Base-by-base conservation (phyloP, 2,329 filamentous ascomycete genomes). In the Delphinella strobiligena region DNA sequence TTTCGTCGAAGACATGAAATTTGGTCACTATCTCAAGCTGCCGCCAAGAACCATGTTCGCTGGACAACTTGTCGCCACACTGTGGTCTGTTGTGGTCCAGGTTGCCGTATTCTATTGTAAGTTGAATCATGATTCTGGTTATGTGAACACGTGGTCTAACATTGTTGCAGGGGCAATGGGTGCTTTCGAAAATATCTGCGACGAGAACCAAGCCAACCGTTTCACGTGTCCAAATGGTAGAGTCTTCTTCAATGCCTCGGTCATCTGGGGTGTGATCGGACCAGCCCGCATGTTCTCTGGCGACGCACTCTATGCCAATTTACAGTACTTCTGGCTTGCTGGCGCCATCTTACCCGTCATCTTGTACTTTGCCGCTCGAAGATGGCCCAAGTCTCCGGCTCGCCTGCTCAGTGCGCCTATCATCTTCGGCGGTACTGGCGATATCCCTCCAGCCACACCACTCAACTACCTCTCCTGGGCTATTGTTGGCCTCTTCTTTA, bases 161-260 rank as follows among this genome's bases (percentile, higher is more conserved):
- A n/a, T n/a, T n/a, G n/a, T n/a, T n/a, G n/a, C n/a, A n/a, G n/a
- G n/a, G 83, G 27, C 42, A 5, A 22, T 38, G 19, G 60, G 78
- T 78, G 80, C 80, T 44, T 69, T 76, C 44, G 75, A 74, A 0
- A 77, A 76, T 2, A 77, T 93, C 37, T 93, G 86, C 62, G 89
- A 82, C 0, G 66, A 80, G 0, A 61, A 80, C 35, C 85, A 85
- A n/a, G 73, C 88, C 55, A 89, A 88, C 51, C 83, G 85, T 10
- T 93, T 93, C 62, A 88, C 82, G n/a, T 93, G 86, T 50, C 86
- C 86, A n/a, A 81, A 91, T 41, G 86, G 85, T 1, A 74, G 84
- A 12, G 86, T 93, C 1, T 85, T 93, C 60, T 93, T 93, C 68
- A 91, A 91, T 59, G 85, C 85, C 38, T 57, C 53, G 10, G 58